phyloP scores from a whole-genome alignment of 345 rosid genomes.

The Nephelium lappaceum region DNA sequence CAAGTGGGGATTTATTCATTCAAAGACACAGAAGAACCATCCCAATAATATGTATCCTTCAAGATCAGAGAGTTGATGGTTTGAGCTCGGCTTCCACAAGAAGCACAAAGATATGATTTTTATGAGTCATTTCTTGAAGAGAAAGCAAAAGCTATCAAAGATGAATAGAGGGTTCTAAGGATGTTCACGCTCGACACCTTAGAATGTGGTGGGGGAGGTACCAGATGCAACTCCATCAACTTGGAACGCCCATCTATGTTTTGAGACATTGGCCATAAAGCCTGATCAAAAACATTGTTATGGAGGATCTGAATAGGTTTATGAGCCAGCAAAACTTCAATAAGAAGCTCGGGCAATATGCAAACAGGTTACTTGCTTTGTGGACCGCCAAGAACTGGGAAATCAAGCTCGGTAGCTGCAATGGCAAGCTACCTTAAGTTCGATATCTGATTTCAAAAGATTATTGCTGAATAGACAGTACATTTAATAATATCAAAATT shows the following conservation, averaged over 20 bases:
- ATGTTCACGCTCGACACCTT: conserved; percentile 43
- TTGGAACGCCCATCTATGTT: conserved; percentile 69
- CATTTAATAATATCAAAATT: not conserved
- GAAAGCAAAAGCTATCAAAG: conserved; percentile 31
- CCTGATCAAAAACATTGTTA: conserved; percentile 41
- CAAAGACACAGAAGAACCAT: conserved; percentile 26
- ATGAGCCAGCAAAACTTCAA: conserved; percentile 55
- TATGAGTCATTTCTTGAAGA: conserved; percentile 44
- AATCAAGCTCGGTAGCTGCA: conserved; percentile 72
- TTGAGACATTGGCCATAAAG: conserved; percentile 62
- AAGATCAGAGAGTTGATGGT: conserved; percentile 22
- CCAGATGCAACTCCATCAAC: conserved; percentile 51
- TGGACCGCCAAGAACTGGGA: conserved; percentile 76
- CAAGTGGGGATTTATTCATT: conserved; percentile 44
- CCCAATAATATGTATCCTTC: conserved; percentile 17
- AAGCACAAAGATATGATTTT: conserved; percentile 44
- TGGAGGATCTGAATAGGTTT: conserved; percentile 57
- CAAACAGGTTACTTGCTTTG: conserved; percentile 67
- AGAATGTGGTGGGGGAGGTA: not conserved
- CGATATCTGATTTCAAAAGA: conserved; percentile 56
- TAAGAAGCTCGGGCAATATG: conserved; percentile 61
- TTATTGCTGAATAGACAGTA: conserved; percentile 32
- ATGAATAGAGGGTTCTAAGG: conserved; percentile 43
- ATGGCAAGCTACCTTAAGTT: conserved; percentile 68
- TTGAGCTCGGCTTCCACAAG: conserved; percentile 56